phyloP scores from a whole-genome alignment of 768 basidiomycete genomes.

The Phlegmacium glaucopus region DNA sequence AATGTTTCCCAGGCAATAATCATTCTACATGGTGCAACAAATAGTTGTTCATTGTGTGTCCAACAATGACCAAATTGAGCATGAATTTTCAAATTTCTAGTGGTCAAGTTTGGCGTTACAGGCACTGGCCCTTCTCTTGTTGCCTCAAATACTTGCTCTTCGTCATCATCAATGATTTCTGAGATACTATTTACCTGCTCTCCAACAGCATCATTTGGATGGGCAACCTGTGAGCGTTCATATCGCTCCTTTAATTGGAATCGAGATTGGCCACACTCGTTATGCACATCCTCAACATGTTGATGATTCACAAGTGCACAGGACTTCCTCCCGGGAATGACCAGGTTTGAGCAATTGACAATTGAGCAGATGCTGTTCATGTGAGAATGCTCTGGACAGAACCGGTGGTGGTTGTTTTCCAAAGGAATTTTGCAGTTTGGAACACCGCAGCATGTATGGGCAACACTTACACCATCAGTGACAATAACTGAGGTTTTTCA shows the following conservation, averaged over 20 bases:
- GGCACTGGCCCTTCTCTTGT: neutral
- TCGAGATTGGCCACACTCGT: slow-evolving; percentile 1
- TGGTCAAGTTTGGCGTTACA: neutral
- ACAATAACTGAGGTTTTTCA: slow-evolving; percentile 4
- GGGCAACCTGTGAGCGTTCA: slow-evolving; percentile 2
- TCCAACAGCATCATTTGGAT: slow-evolving; percentile 3
- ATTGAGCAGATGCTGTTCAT: no score
- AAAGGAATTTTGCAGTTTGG: slow-evolving; percentile 11
- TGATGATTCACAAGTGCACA: slow-evolving; percentile 10
- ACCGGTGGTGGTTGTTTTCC: no score
- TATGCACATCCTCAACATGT: slow-evolving; percentile 3
- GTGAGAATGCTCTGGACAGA: no score
- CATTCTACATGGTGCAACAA: slow-evolving; percentile 28
- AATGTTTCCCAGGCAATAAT: slow-evolving; percentile 22
- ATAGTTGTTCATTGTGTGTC: slow-evolving; percentile 28
- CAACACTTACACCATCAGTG: slow-evolving; percentile 12
- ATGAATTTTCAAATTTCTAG: slow-evolving; percentile 1
- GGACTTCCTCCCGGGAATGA: no score
- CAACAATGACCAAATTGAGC: slow-evolving; percentile 21
- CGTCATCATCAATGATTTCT: neutral
- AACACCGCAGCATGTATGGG: slow-evolving; percentile 8
- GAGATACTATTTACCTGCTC: neutral
- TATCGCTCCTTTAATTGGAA: slow-evolving; percentile 6
- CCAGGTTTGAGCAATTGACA: no score
- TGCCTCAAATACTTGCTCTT: slow-evolving; percentile 1